A percentile compares a stretch with the other conserved stretches of the same genome.
Conservation (phyloP, 148 eudicot genomes). For the Hydrangea macrophylla region DNA sequence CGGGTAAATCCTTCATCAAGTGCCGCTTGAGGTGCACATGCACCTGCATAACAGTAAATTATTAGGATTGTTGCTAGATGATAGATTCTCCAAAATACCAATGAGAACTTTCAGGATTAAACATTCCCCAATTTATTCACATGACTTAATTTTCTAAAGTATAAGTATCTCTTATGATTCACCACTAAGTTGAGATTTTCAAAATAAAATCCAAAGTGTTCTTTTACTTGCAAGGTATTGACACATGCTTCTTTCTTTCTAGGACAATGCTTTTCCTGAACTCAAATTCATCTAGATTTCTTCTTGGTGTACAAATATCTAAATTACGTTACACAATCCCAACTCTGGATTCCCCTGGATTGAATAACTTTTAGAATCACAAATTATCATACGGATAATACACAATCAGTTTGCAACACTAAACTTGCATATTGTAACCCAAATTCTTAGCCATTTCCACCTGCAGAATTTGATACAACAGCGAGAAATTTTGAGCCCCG, state of each 20-base stretch:
- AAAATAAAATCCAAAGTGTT: not conserved
- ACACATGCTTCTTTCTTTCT: slow-evolving; percentile 1
- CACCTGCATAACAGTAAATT: slow-evolving; percentile 39
- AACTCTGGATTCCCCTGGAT: too few relatives aligned
- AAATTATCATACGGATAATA: not conserved
- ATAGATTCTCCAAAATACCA: not conserved
- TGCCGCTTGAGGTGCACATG: slow-evolving; percentile 86
- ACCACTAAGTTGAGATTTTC: not conserved
- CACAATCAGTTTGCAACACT: not conserved
- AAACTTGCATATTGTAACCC: not conserved
- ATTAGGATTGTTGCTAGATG: not conserved
- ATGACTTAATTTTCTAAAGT: not conserved
- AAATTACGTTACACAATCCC: not conserved
- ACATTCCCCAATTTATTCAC: not conserved
- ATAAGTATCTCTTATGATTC: too few relatives aligned
- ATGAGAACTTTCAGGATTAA: not conserved
- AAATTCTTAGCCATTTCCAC: not conserved
- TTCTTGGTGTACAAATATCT: not conserved
- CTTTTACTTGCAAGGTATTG: not conserved
- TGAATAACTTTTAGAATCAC: not conserved
- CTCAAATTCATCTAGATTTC: not conserved
- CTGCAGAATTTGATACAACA: not conserved
- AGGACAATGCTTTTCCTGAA: not conserved
- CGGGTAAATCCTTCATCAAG: slow-evolving; percentile 82
- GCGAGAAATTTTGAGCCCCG: too few relatives aligned